These are phyloP conservation scores for Phytophthora palmivora DNA, from an alignment of 352 stramenopile species.

Conservation along the genomic window DNA sequence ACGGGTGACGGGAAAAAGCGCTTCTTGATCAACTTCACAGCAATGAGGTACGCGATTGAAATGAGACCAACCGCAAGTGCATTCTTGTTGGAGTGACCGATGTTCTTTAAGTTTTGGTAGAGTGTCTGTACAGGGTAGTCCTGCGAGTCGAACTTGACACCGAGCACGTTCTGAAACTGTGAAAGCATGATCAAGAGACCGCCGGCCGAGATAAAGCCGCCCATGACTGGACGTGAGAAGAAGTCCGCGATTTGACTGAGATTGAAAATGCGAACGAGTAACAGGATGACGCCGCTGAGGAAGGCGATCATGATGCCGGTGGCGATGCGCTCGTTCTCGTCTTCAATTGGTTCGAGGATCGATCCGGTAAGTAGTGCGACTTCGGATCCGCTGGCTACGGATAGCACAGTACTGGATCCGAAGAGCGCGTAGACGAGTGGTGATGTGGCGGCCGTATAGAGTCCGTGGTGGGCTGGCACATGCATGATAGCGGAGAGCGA, in stretches of 20 bases:
- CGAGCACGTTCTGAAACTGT: slow-evolving; percentile 88
- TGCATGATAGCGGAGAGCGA: slow-evolving; percentile 89
- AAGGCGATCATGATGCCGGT: slow-evolving; percentile 67
- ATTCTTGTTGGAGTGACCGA: slow-evolving; percentile 72
- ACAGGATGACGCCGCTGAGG: slow-evolving; percentile 76
- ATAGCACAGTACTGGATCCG: slow-evolving; percentile 78
- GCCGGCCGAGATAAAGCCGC: slow-evolving; percentile 86
- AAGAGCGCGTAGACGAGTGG: slow-evolving; percentile 88
- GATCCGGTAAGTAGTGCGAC: slow-evolving; percentile 54
- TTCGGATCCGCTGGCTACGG: slow-evolving; percentile 76
- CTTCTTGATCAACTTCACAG: slow-evolving; percentile 46
- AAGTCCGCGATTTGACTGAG: slow-evolving; percentile 90
- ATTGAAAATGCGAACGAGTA: slow-evolving; percentile 80
- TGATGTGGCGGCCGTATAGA: slow-evolving; percentile 88
- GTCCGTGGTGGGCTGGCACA: slow-evolving; percentile 86
- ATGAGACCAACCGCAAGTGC: slow-evolving; percentile 66
- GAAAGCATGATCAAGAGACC: slow-evolving; percentile 91
- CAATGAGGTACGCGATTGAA: slow-evolving; percentile 61
- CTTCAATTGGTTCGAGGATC: slow-evolving; percentile 54
- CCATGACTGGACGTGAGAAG: slow-evolving; percentile 89
- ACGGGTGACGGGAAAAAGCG: slow-evolving; percentile 38
- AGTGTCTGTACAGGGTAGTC: slow-evolving; percentile 62
- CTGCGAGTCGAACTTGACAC: slow-evolving; percentile 59
- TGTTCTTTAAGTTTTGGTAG: slow-evolving; percentile 56
- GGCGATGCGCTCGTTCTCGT: slow-evolving; percentile 49